Evolutionary conservation across 257 asterid genomes (phyloP).

Genomic region (Solanum bulbocastanum): DNA sequence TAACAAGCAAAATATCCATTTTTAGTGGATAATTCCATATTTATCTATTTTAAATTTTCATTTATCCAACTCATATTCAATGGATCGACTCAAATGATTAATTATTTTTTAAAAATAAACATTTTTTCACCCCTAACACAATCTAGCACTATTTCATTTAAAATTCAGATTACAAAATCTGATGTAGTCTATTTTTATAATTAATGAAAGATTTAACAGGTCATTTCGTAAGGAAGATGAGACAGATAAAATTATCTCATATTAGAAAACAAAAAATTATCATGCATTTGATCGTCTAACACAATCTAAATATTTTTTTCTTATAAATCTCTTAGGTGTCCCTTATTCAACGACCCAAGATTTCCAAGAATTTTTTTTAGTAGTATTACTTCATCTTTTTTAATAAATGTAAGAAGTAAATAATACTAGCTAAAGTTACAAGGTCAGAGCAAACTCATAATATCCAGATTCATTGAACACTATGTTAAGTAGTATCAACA

Average conservation of each 20-base stretch:
- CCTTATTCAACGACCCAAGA: not conserved
- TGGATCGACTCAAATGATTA: too few relatives aligned
- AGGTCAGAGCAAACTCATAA: not conserved
- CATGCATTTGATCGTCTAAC: accelerated
- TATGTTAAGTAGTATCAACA: not conserved
- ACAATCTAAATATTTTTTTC: not conserved
- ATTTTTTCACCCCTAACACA: not conserved
- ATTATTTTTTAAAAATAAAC: too few relatives aligned
- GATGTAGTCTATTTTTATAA: not conserved
- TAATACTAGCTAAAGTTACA: not conserved
- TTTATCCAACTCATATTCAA: too few relatives aligned
- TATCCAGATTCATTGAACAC: not conserved
- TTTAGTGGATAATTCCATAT: too few relatives aligned
- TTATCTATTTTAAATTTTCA: too few relatives aligned
- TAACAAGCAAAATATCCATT: too few relatives aligned
- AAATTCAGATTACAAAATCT: not conserved
- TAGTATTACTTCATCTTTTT: not conserved
- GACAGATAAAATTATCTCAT: too few relatives aligned
- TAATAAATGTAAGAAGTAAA: not conserved
- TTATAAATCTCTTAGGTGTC: too few relatives aligned
- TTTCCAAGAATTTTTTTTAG: not conserved
- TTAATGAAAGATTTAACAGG: accelerated
- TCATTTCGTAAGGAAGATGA: too few relatives aligned
- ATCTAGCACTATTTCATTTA: not conserved
- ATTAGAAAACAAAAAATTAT: too few relatives aligned